Evolutionary conservation across 225 moss, liverwort and hornwort genomes (phyloP), one percentile per base, ranked within the genome.

Genomic region (Polytrichum formosum): DNA sequence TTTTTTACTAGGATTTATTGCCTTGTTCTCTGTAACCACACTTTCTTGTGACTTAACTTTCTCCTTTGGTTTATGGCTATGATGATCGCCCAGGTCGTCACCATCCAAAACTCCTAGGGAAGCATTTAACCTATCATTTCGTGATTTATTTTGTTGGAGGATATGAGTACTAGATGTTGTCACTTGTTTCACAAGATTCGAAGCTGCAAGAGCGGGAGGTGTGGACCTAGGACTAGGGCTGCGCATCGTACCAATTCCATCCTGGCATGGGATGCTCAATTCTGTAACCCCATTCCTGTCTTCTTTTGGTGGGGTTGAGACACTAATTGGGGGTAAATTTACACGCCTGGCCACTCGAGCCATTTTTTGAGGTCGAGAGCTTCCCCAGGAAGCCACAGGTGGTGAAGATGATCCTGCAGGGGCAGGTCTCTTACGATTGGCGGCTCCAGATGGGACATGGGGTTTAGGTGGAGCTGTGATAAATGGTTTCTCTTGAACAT

Each of bases 331-430:
- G 28, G 93, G 90, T 77, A 88, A 70, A 72, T 90, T 88, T 37
- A 82, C 78, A 23, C 92, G 85, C 53, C 94, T 88, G 26, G 90
- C 94, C 6, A 58, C 58, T 54, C 94, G 91, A 1, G 90, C 81
- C 88, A 91, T 88, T 75, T 92, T 98, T 72, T 86, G 92, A 22
- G 85, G 91, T 59, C 98, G 91, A 56, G 94, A 95, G 69, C 88
- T 94, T 29, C 88, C 98, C 98, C 98, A 98, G 56, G 94, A 81
- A 21, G 98, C 85, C 1, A 81, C 85, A 18, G 94, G 91, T 23
- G 94, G 98, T 26, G 98, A 94, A 16, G 92, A 87, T 60, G 97
- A 94, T 74, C 88, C 81, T 54, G 97, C 91, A 28, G 94, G 92
- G 30, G 92, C 95, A 26, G 91, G 91, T 83, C 98, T 88, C 83